A percentile compares a stretch with the other conserved stretches of the same genome.
Evolutionary conservation across 2,329 filamentous ascomycete species (phyloP).

Genomic region (Hypocrella siamensis): DNA sequence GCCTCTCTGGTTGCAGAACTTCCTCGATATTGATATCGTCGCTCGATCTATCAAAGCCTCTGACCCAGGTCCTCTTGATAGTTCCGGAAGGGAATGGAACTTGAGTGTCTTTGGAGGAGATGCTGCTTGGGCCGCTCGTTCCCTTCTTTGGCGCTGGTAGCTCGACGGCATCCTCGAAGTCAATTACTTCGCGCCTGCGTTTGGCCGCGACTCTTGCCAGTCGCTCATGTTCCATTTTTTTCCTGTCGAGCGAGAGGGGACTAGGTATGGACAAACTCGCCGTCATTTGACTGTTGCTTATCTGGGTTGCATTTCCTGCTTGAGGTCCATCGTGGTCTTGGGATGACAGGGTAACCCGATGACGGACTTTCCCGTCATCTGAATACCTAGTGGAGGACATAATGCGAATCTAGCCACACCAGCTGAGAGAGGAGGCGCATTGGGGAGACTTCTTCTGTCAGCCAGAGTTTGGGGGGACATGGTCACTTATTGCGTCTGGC

Average conservation of each 20-base stretch:
- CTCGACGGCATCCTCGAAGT: conserved; percentile 13
- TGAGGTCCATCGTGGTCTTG: conserved; percentile 10
- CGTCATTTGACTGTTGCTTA: background rate
- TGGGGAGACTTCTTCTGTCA: too few relatives aligned
- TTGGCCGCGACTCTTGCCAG: conserved; percentile 52
- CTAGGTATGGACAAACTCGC: conserved; percentile 11
- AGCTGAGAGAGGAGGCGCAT: too few relatives aligned
- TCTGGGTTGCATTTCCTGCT: background rate
- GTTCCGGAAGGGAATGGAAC: conserved; percentile 40
- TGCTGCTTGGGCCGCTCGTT: conserved; percentile 5
- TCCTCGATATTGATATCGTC: conserved; percentile 83
- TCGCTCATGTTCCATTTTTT: conserved; percentile 73
- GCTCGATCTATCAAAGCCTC: conserved; percentile 39
- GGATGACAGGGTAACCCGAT: conserved; percentile 45
- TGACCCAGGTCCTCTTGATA: conserved; percentile 70
- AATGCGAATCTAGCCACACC: background rate
- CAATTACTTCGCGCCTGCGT: conserved; percentile 15
- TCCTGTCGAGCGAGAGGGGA: conserved; percentile 50
- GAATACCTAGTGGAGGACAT: conserved; percentile 19
- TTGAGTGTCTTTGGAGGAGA: background rate
- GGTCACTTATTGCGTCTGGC: too few relatives aligned
- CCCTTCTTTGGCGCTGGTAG: conserved; percentile 12
- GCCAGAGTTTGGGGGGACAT: too few relatives aligned
- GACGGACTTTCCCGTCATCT: conserved; percentile 43
- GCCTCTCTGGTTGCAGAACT: conserved; percentile 54